Conservation (phyloP, 371 early-diverging fungal genomes). For the Funneliformis caledonium region DNA sequence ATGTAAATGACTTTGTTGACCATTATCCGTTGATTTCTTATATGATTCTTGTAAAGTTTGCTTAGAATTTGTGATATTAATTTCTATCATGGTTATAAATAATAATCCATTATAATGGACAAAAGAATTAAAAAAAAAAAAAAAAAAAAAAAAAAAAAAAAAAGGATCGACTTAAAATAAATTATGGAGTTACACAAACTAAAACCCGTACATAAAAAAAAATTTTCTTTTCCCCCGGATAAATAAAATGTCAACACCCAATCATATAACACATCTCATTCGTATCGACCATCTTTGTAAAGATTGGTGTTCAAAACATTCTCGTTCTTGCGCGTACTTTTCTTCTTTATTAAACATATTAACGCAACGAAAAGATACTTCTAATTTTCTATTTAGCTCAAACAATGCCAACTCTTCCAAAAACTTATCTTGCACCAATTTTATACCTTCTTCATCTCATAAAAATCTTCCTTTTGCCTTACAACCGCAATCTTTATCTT, state of each 20-base stretch:
- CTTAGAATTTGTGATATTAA: background rate
- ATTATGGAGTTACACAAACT: no score
- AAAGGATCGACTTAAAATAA: no score
- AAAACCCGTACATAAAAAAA: no score
- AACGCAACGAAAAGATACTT: constrained; percentile 27
- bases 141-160: no score
- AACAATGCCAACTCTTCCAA: background rate
- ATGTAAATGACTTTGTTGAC: no score
- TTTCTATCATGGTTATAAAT: background rate
- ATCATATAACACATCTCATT: constrained; percentile 18
- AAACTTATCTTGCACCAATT: background rate
- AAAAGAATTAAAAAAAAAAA: no score
- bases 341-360: constrained; percentile 34
- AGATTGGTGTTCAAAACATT: constrained; percentile 30
- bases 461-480: background rate
- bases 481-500: background rate
- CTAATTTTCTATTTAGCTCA: background rate
- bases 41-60: background rate
- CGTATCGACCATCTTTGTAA: constrained; percentile 27
- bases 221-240: background rate
- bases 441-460: background rate
- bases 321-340: background rate
- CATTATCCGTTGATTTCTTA: no score
- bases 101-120: background rate
- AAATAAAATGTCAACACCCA: constrained; percentile 20